These are phyloP conservation scores for Aspergillus latus DNA, from an alignment of 2,329 filamentous ascomycete genomes.

Conservation along the genomic window DNA sequence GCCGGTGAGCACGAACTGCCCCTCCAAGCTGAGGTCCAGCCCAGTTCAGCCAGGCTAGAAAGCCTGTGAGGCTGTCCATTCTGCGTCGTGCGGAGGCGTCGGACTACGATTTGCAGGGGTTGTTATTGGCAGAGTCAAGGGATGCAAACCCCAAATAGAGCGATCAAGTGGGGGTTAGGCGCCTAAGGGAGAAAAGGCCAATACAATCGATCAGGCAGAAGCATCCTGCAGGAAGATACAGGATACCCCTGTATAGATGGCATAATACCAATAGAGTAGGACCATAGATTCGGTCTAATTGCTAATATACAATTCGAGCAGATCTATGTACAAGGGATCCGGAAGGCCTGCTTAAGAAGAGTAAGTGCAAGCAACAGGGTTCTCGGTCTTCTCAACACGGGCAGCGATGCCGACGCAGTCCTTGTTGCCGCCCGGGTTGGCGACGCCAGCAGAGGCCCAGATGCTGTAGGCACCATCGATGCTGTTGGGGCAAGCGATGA, in stretches of 20 bases:
- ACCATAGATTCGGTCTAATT: background rate
- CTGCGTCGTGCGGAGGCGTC: too few species aligned
- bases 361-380: constrained; percentile 30
- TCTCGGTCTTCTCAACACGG: constrained; percentile 23
- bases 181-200: too few species aligned
- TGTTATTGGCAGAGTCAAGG: background rate
- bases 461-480: constrained; percentile 45
- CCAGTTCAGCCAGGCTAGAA: too few species aligned
- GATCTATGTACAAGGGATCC: background rate
- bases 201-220: too few species aligned
- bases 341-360: constrained; percentile 17
- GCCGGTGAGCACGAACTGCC: background rate
- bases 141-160: too few species aligned
- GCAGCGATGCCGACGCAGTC: constrained; percentile 37
- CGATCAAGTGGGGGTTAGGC: too few species aligned
- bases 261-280: background rate
- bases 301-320: background rate
- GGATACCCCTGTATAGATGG: too few species aligned
- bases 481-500: constrained; percentile 56
- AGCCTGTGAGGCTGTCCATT: too few species aligned
- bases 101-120: background rate
- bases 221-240: too few species aligned
- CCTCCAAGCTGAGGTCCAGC: too few species aligned
- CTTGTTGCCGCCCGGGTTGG: constrained; percentile 33
- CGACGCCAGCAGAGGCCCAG: constrained; percentile 29